phyloP scores from a whole-genome alignment of 1,284 basidiomycete species.

The Ustilago trichophora region DNA sequence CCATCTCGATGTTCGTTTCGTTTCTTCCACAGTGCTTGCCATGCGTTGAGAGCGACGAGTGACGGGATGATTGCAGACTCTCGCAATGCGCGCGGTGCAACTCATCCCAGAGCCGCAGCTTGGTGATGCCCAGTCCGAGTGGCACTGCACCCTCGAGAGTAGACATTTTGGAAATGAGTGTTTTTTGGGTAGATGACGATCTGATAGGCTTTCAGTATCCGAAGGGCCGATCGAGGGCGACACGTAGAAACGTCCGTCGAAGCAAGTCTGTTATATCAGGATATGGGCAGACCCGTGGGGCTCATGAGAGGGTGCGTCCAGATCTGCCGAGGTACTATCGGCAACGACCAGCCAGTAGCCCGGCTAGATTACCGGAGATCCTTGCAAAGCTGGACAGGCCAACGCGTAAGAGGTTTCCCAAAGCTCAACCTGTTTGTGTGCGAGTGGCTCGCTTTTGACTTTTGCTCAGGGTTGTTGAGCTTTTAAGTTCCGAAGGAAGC shows the following conservation, averaged over 20 bases:
- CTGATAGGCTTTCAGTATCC: no score
- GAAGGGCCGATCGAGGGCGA: background rate
- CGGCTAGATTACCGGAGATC: conserved; percentile 2
- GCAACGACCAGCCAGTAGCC: background rate
- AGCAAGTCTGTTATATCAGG: background rate
- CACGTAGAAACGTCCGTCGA: background rate
- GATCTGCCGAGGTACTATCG: no score
- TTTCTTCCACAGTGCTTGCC: background rate
- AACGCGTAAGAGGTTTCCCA: background rate
- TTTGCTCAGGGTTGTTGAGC: background rate
- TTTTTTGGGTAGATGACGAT: background rate
- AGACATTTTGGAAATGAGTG: conserved; percentile 14
- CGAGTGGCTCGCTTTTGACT: background rate
- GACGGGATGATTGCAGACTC: background rate
- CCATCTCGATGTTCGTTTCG: no score
- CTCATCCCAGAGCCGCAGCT: conserved; percentile 40
- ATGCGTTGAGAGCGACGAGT: background rate
- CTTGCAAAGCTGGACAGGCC: conserved; percentile 3
- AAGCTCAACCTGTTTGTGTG: background rate
- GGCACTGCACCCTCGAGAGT: conserved; percentile 37
- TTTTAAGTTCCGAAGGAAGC: no score
- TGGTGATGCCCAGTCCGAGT: conserved; percentile 35
- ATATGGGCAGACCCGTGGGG: no score
- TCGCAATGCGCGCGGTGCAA: conserved; percentile 23
- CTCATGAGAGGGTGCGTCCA: no score